Evolutionary conservation across 169 alveolate species (phyloP).

Genomic region (Eimeria maxima): DNA sequence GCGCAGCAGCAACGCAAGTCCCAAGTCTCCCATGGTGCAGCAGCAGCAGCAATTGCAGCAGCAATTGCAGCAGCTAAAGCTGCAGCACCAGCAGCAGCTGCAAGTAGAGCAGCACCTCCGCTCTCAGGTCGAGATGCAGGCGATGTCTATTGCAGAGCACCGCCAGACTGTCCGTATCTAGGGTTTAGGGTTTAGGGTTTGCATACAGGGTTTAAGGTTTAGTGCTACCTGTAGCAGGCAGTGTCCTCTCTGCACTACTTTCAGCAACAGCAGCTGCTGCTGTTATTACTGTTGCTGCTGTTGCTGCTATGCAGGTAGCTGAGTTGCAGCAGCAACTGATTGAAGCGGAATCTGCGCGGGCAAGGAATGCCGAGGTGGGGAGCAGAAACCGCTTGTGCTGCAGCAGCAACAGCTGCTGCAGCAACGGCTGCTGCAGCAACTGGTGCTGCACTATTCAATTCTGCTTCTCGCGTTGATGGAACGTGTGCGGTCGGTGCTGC

Average conservation of each 20-base stretch:
- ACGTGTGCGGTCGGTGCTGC: not conserved
- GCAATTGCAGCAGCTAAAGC: not conserved
- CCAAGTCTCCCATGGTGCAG: not conserved
- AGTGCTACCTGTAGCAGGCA: not conserved
- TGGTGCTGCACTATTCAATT: not conserved
- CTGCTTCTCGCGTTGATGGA: not conserved
- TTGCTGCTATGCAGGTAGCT: not conserved
- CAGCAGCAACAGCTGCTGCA: no score
- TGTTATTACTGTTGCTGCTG: not conserved
- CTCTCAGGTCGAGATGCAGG: constrained; percentile 37
- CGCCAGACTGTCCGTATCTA: constrained; percentile 41
- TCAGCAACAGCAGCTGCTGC: not conserved
- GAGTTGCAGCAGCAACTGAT: constrained; percentile 32
- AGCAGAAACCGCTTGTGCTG: not conserved
- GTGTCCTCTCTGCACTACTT: not conserved
- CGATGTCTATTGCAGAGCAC: constrained; percentile 41
- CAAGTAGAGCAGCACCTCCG: constrained; percentile 49
- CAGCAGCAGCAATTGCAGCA: constrained; percentile 13
- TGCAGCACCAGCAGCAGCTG: constrained; percentile 36
- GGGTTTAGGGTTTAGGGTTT: not conserved
- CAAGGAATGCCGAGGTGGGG: constrained; percentile 11
- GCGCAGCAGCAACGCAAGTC: not conserved
- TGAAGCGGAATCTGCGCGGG: not conserved
- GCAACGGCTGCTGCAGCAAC: no score
- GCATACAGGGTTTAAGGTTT: not conserved